Percentiles rank a stretch among this genome's conserved stretches.
phyloP scores from a whole-genome alignment of 164 flowering plant species.

The Akebia trifoliata region DNA sequence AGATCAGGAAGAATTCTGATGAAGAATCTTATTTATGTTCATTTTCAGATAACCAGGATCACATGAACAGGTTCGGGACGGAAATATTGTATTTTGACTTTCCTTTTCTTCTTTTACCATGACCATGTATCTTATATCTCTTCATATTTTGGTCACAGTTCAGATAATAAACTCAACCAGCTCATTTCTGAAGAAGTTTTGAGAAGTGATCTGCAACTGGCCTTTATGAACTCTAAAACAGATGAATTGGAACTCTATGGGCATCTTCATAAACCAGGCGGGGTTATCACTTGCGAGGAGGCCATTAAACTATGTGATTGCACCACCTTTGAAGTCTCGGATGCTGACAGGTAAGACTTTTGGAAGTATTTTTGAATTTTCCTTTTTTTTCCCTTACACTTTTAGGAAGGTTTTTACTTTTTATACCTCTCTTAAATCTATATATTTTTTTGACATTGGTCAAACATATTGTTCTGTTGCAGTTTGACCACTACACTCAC shows the following conservation, averaged over 20 bases:
- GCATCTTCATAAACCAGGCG: constrained; percentile 3
- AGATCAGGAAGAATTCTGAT: constrained; percentile 10
- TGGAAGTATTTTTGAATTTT: not conserved
- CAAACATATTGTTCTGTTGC: constrained; percentile 9
- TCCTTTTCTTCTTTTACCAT: not conserved
- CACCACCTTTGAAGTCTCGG: not conserved
- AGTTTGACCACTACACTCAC: constrained; percentile 21
- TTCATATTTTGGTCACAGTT: constrained; percentile 12
- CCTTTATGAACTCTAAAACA: constrained; percentile 8
- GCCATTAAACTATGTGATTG: not conserved
- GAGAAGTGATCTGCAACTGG: constrained; percentile 12
- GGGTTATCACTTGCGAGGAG: constrained; percentile 1
- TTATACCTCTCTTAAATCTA: not conserved
- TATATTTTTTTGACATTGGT: not conserved
- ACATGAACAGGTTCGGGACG: constrained; percentile 21
- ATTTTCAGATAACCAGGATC: constrained; percentile 14
- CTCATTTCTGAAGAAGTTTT: constrained; percentile 19
- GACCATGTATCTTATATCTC: constrained; percentile 1
- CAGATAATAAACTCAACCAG: constrained; percentile 11
- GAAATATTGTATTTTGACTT: not conserved
- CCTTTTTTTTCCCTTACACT: too few species aligned
- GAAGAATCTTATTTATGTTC: constrained; percentile 15
- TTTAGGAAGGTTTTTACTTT: too few species aligned
- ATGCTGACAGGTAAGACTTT: constrained; percentile 12
- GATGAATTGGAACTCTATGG: constrained; percentile 7